Conservation (phyloP, 352 stramenopile species). For the Phytophthora nicotianae region DNA sequence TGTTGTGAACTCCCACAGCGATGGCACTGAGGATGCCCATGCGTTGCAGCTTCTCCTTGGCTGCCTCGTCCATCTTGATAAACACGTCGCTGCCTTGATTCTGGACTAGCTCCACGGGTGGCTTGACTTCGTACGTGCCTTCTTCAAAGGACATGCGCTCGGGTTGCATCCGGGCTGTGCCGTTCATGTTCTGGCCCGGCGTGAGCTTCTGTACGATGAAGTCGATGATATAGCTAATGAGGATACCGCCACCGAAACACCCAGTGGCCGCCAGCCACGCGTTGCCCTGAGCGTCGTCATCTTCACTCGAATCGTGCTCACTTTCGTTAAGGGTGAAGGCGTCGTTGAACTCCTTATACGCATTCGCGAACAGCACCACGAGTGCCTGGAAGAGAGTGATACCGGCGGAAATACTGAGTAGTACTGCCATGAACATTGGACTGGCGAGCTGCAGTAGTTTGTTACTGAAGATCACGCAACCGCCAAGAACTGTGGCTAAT, state of each 20-base stretch:
- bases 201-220: conserved; percentile 26
- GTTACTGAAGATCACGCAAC: conserved; percentile 74
- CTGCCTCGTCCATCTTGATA: conserved; percentile 49
- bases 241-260: conserved; percentile 88
- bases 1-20: conserved; percentile 96
- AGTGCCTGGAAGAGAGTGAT: conserved; percentile 84
- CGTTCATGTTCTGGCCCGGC: conserved; percentile 34
- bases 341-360: conserved; percentile 46
- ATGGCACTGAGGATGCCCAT: conserved; percentile 94
- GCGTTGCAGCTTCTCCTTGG: conserved; percentile 66
- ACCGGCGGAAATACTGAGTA: conserved; percentile 69
- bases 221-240: conserved; percentile 60
- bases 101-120: conserved; percentile 60
- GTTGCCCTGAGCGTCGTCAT: conserved; percentile 34
- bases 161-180: conserved; percentile 40
- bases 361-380: conserved; percentile 66
- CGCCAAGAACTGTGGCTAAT: conserved; percentile 63
- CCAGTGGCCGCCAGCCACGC: conserved; percentile 83
- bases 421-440: conserved; percentile 56
- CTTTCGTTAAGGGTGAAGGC: conserved; percentile 35
- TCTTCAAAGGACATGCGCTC: conserved; percentile 44
- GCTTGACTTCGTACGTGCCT: conserved; percentile 38
- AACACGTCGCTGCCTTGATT: conserved; percentile 48
- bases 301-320: conserved; percentile 4
- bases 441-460: conserved; percentile 68